Evolutionary conservation across 2,329 filamentous ascomycete species (phyloP).

Genomic region (Penicillium carneum): DNA sequence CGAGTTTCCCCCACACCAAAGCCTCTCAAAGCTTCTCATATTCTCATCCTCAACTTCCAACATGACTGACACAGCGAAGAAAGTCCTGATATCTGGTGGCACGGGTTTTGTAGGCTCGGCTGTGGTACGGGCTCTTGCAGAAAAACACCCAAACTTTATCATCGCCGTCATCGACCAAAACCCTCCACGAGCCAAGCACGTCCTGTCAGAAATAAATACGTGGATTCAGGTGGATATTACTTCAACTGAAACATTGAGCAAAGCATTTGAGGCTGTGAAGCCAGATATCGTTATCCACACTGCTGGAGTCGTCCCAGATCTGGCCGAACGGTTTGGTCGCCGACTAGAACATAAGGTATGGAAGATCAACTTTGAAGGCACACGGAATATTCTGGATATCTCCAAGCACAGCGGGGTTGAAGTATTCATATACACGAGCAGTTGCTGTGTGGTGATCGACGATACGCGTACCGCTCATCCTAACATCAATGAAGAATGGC

Average conservation of each 20-base stretch:
- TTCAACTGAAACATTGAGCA: slow-evolving; percentile 34
- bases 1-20: not conserved
- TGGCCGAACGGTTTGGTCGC: slow-evolving; percentile 49
- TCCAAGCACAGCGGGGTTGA: slow-evolving; percentile 55
- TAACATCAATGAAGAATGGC: slow-evolving; percentile 53
- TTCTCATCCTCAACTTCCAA: not conserved
- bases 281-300: slow-evolving; percentile 63
- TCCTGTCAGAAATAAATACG: slow-evolving; percentile 34
- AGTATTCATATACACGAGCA: slow-evolving; percentile 64
- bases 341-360: slow-evolving; percentile 53
- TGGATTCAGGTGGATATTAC: slow-evolving; percentile 49
- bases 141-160: slow-evolving; percentile 46
- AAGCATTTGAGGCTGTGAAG: slow-evolving; percentile 49
- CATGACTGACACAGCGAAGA: slow-evolving; percentile 32
- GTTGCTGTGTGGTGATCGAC: slow-evolving; percentile 62
- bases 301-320: slow-evolving; percentile 56
- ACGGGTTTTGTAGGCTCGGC: slow-evolving; percentile 52
- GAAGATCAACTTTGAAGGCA: slow-evolving; percentile 63
- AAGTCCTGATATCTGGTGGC: slow-evolving; percentile 49
- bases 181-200: slow-evolving; percentile 40
- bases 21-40: not conserved
- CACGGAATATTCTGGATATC: slow-evolving; percentile 60
- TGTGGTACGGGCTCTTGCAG: slow-evolving; percentile 47
- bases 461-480: slow-evolving; percentile 50
- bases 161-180: slow-evolving; percentile 50